Evolutionary conservation across 139 green algal genomes (phyloP).

Genomic region (Coelastrella sp.): DNA sequence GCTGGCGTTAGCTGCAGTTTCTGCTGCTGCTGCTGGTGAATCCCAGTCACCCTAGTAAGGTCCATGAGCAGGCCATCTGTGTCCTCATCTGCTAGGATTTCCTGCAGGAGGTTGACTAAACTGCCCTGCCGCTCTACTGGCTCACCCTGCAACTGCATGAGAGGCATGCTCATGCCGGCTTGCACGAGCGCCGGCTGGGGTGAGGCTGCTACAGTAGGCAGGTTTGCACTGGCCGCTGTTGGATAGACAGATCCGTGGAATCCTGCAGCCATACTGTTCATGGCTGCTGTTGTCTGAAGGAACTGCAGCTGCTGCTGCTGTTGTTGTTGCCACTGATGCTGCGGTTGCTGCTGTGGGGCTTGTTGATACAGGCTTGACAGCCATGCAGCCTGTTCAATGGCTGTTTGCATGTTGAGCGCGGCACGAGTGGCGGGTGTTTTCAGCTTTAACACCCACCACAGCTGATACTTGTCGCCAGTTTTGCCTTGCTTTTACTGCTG

Average conservation of each 20-base stretch:
- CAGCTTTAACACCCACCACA: no score
- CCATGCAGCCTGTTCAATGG: neutral
- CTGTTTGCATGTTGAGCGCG: constrained; percentile 18
- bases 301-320: constrained; percentile 13
- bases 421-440: no score
- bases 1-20: constrained; percentile 8
- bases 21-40: neutral
- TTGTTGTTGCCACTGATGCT: neutral
- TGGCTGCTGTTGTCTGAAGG: neutral
- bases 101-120: constrained; percentile 30
- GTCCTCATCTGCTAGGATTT: constrained; percentile 34
- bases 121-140: constrained; percentile 28
- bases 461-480: no score
- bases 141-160: neutral
- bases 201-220: neutral
- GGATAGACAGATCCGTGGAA: neutral
- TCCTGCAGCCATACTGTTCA: no score
- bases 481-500: no score
- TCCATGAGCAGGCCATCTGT: constrained; percentile 28
- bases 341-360: neutral
- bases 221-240: neutral
- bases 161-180: neutral
- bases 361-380: neutral
- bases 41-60: neutral
- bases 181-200: neutral